phyloP scores from a whole-genome alignment of 1,284 basidiomycete genomes.

The Marasmius oreades region DNA sequence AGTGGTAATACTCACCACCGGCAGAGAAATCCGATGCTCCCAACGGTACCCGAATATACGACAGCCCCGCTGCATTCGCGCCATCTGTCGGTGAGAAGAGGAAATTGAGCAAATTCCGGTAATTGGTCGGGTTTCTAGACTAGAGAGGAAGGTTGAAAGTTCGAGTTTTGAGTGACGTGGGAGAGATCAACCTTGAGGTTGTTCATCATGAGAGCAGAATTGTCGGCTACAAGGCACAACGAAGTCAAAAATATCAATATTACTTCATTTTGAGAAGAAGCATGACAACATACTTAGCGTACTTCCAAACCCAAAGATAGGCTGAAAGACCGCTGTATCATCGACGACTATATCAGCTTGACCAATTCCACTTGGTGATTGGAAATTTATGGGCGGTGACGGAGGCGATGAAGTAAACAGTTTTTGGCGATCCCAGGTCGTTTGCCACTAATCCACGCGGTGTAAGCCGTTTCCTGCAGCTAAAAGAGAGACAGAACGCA shows the following conservation, averaged over 20 bases:
- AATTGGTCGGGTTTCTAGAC: slow-evolving; percentile 40
- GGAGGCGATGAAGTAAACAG: slow-evolving; percentile 46
- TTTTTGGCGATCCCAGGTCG: slow-evolving; percentile 53
- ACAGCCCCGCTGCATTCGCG: slow-evolving; percentile 46
- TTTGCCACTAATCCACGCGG: slow-evolving; percentile 46
- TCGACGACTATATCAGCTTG: slow-evolving; percentile 46
- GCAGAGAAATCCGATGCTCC: slow-evolving; percentile 56
- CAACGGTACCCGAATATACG: slow-evolving; percentile 46
- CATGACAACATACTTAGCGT: slow-evolving; percentile 39
- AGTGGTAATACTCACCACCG: slow-evolving; percentile 29
- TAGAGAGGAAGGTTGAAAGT: slow-evolving; percentile 15
- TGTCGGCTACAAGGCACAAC: slow-evolving; percentile 38
- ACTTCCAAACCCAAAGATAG: slow-evolving; percentile 48
- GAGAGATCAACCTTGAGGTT: slow-evolving; percentile 41
- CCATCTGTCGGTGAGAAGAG: slow-evolving; percentile 46
- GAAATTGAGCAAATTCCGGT: slow-evolving; percentile 40
- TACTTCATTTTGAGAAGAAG: background rate
- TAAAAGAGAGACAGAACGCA: slow-evolving; percentile 21
- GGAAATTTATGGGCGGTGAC: slow-evolving; percentile 52
- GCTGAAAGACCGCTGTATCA: slow-evolving; percentile 39
- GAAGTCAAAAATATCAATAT: background rate
- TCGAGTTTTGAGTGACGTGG: background rate
- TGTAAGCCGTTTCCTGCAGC: background rate
- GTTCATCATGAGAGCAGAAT: slow-evolving; percentile 43
- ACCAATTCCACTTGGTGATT: slow-evolving; percentile 37